Base-by-base conservation (phyloP, 257 asterid species). In the Craterostigma plantagineum region DNA sequence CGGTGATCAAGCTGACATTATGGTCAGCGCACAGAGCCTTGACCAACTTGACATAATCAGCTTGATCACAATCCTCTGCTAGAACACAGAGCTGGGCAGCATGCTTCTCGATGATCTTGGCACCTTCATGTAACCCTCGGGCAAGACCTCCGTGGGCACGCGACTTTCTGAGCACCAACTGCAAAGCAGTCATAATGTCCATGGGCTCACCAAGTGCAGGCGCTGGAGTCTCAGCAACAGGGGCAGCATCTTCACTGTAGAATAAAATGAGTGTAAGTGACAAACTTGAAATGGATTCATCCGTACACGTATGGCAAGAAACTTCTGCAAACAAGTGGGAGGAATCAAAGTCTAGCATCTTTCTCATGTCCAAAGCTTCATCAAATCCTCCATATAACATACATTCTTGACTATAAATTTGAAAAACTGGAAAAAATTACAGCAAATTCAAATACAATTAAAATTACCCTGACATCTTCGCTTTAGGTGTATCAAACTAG, bases 21-120 rank as follows among this genome's bases (percentile, higher is more conserved):
- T 38, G 54, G 14, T 37, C 54, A 17, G 37, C 54, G 14, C 54
- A 50, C 11, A 17, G 44, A 0, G 46, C 81, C 41, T 72, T 72
- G 43, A 72, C 80, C 48, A 72, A 52, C 11, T 67, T 72, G 17
- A 61, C 66, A 47, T 71, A 71, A 42, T 71, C 76, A 7, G 68
- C 62, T 48, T 67, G 76, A 46, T 71, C 52, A 38, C 76, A 64
- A 48, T 67, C 73, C 65, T 64, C 68, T 1, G 73, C 68, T 54
- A 72, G 51, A 13, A 67, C 76, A 45, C 70, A 72, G 11, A 72
- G 68, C 50, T 67, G 68, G 0, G 59, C 73, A 7, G 70, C 65
- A 37, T 68, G 72, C 59, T 60, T 72, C 57, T 62, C 76, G 42
- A 72, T 64, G 30, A 64, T 50, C 62, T 67, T 64, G 2, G 70